phyloP scores from a whole-genome alignment of 495 filamentous ascomycete species.

The Xylaria grammica region DNA sequence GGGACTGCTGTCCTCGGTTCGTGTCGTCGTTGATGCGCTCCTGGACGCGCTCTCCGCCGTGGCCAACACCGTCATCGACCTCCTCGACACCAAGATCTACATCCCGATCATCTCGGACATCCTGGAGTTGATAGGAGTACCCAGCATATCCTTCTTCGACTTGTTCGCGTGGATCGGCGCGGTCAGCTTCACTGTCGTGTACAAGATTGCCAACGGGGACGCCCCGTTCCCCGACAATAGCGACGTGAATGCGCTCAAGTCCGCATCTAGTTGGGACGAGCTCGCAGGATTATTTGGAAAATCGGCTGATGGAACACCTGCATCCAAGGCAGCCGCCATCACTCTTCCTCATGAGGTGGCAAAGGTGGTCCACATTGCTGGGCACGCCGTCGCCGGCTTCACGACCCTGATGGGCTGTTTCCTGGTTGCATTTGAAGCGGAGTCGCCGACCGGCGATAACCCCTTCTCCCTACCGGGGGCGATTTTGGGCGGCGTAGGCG shows the following conservation, averaged over 20 bases:
- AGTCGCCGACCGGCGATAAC: conserved; percentile 3
- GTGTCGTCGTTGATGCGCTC: conserved; percentile 17
- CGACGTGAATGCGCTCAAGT: conserved; percentile 6
- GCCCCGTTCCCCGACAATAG: conserved; percentile 12
- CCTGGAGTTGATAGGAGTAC: conserved; percentile 14
- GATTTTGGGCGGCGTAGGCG: conserved; percentile 7
- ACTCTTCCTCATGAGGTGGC: conserved; percentile 8
- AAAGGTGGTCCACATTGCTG: conserved; percentile 9
- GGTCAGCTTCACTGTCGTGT: conserved; percentile 10
- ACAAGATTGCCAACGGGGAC: conserved; percentile 11
- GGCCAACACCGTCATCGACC: conserved; percentile 4
- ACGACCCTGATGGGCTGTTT: conserved; percentile 4
- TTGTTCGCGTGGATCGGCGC: conserved; percentile 21
- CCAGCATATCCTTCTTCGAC: conserved; percentile 21
- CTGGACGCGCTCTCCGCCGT: conserved; percentile 1
- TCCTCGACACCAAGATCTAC: conserved; percentile 20
- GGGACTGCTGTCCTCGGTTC: conserved; percentile 7
- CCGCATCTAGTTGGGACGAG: conserved; percentile 1
- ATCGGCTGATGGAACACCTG: not conserved
- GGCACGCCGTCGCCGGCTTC: conserved; percentile 6
- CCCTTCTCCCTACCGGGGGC: conserved; percentile 1
- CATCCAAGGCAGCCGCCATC: not conserved
- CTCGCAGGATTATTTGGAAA: conserved; percentile 6
- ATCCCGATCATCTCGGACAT: conserved; percentile 23
- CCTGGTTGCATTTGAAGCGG: conserved; percentile 4